Evolutionary conservation across 352 stramenopile genomes (phyloP), one percentile per base, ranked within the genome.

Genomic region (Phytophthora nicotianae): DNA sequence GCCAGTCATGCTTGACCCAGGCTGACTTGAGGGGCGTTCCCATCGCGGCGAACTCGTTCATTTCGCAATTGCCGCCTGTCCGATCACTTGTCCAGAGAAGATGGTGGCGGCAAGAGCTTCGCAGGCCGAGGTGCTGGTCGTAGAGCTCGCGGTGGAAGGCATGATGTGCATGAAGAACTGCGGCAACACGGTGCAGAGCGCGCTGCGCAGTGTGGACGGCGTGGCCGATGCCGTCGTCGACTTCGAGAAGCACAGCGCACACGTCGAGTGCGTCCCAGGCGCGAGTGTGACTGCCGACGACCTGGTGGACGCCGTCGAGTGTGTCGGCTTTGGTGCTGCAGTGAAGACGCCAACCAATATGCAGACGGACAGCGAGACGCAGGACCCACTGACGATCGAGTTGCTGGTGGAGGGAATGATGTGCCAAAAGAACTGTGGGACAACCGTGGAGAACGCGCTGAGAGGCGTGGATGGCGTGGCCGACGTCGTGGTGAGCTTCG

Each of bases 81-180:
- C n/a, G 32, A 46, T 48, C 48, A 35, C 23, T 14, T 6, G 5
- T 1, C 16, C 10, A 41, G 19, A 37, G 14, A 37, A 56, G 37
- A 74, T 70, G 61, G 57, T 57, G 46, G 51, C 29, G 20, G 24
- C 41, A 13, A 23, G 20, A 38, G 20, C 50, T 49, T 56, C 45
- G 13, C 29, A 47, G 11, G 27, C 41, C 21, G 41, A 64, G 1
- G 32, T 40, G 27, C 37, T 65, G 20, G 69, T 81, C 32, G 75
- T 84, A 40, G 63, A 88, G 50, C 86, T 96, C 19, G 72, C 69
- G 37, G 84, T 98, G 37, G 96, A 98, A 56, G 92, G 93, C 50
- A 97, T 98, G 84, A 97, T 96, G 74, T 97, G 91, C 56, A 94
- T 97, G 82, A 98, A 98, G 50, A 98, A 98, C 74, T 97, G 94